Evolutionary conservation across 257 asterid genomes (phyloP).

Genomic region (Ballota nigra): DNA sequence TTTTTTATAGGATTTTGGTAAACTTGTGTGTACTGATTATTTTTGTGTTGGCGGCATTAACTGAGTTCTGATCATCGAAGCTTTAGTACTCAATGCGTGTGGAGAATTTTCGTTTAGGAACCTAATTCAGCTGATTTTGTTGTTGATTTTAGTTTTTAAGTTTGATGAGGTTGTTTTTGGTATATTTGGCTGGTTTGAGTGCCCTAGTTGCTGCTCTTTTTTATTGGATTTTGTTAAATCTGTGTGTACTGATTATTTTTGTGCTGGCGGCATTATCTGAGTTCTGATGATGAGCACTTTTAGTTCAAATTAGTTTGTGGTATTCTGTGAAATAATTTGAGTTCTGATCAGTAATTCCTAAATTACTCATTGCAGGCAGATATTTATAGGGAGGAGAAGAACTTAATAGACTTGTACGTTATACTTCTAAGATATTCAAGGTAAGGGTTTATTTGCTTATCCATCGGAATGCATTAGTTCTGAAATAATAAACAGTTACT

Average conservation of each 20-base stretch:
- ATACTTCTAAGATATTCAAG: slow-evolving; percentile 79
- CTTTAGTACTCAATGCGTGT: neutral
- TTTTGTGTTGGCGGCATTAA: slow-evolving; percentile 1
- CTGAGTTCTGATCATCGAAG: neutral
- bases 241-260: neutral
- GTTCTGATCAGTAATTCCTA: slow-evolving; percentile 7
- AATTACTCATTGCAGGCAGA: slow-evolving; percentile 47
- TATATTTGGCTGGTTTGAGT: neutral
- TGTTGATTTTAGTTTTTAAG: slow-evolving; percentile 17
- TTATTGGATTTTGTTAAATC: neutral
- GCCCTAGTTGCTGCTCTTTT: neutral
- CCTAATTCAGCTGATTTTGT: slow-evolving; percentile 11
- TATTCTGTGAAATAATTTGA: neutral
- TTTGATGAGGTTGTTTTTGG: neutral
- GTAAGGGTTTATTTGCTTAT: slow-evolving; percentile 30
- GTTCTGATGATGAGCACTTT: neutral
- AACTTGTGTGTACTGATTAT: slow-evolving; percentile 4
- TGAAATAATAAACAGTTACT: slow-evolving; percentile 7
- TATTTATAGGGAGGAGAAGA: slow-evolving; percentile 74
- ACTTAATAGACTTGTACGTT: slow-evolving; percentile 70
- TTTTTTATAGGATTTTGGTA: neutral
- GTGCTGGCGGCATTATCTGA: neutral
- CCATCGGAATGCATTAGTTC: neutral
- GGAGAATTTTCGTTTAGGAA: neutral
- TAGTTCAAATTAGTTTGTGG: neutral